phyloP scores from a whole-genome alignment of 1,284 basidiomycete species.

The Microbotryum silenes-acaulis region DNA sequence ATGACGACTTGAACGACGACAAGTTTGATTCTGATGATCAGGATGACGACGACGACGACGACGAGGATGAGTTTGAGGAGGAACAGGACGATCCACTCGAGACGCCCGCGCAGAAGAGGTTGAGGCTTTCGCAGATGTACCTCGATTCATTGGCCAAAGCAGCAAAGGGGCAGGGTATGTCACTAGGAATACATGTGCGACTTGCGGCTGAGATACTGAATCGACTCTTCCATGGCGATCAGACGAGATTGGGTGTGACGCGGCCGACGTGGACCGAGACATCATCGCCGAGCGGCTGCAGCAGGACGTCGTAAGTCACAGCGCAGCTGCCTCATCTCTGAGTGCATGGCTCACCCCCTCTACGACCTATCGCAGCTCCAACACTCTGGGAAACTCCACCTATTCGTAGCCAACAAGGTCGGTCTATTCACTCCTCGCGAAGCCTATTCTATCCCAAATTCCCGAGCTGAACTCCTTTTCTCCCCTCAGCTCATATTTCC shows the following conservation, averaged over 20 bases:
- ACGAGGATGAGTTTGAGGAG: constrained; percentile 15
- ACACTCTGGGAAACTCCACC: too few species aligned
- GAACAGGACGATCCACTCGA: constrained; percentile 53
- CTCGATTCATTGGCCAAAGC: constrained; percentile 73
- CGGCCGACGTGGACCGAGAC: constrained; percentile 85
- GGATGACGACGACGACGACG: constrained; percentile 13
- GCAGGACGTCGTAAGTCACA: constrained; percentile 59
- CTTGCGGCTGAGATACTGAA: too few species aligned
- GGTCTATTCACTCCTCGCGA: constrained; percentile 1
- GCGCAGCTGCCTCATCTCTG: too few species aligned
- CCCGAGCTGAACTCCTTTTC: too few species aligned
- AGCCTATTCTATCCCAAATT: not conserved
- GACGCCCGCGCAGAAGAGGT: constrained; percentile 87
- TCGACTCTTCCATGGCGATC: not conserved
- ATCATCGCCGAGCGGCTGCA: constrained; percentile 81
- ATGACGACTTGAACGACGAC: constrained; percentile 24
- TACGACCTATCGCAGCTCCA: too few species aligned
- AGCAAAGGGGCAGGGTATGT: constrained; percentile 50
- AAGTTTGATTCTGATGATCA: constrained; percentile 25
- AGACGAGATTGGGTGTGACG: constrained; percentile 61
- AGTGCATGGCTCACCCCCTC: too few species aligned
- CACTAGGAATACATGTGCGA: too few species aligned
- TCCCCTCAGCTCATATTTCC: too few species aligned
- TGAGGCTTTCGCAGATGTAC: constrained; percentile 84
- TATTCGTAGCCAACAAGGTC: too few species aligned